Evolutionary conservation across 371 early-diverging fungal species (phyloP).

Genomic region (Zopfochytrium polystomum): DNA sequence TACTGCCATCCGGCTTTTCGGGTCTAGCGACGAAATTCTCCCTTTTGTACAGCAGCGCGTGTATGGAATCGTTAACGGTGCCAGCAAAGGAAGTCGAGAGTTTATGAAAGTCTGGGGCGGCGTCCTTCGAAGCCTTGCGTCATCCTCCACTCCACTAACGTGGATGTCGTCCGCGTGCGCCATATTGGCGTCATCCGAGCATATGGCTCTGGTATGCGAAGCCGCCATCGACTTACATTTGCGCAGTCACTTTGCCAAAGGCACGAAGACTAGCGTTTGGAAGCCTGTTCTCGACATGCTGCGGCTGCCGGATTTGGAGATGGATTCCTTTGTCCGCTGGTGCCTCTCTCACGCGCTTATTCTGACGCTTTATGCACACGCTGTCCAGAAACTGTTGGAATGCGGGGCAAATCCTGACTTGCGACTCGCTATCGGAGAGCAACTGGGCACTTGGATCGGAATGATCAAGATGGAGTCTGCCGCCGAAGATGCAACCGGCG

Average conservation of each 20-base stretch:
- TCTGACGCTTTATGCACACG: slow-evolving; percentile 35
- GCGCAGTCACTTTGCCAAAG: not conserved
- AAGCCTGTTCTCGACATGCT: slow-evolving; percentile 7
- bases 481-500: slow-evolving; percentile 4
- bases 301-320: slow-evolving; percentile 35
- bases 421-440: slow-evolving; percentile 34
- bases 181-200: slow-evolving; percentile 28
- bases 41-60: no score
- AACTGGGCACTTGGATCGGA: slow-evolving; percentile 36
- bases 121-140: not conserved
- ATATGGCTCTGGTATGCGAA: slow-evolving; percentile 38
- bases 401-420: slow-evolving; percentile 9
- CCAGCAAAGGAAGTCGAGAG: no score
- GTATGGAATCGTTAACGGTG: no score
- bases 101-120: slow-evolving; percentile 24
- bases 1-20: no score
- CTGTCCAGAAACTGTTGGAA: slow-evolving; percentile 23
- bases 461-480: slow-evolving; percentile 29
- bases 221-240: slow-evolving; percentile 26
- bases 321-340: slow-evolving; percentile 30
- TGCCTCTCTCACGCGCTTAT: slow-evolving; percentile 36
- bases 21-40: no score
- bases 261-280: slow-evolving; percentile 14
- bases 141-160: slow-evolving; percentile 11
- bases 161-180: slow-evolving; percentile 23